Evolutionary conservation across 257 asterid genomes (phyloP).

Genomic region (Ilex asprella): DNA sequence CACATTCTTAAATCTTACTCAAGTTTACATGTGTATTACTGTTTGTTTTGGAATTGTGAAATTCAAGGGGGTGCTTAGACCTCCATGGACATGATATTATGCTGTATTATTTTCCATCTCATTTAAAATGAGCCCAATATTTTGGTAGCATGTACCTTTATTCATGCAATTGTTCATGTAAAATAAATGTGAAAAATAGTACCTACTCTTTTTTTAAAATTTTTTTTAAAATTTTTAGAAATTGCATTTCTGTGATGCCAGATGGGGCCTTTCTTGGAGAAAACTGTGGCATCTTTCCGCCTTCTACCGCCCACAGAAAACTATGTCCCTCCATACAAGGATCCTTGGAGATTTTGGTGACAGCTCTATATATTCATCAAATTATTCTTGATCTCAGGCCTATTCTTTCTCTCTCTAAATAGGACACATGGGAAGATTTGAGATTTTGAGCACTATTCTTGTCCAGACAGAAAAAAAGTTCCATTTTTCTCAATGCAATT

Average conservation of each 20-base stretch:
- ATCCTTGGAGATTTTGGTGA: constrained; percentile 99
- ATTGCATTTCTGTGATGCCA: constrained; percentile 31
- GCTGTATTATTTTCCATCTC: too few relatives aligned
- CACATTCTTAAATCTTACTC: too few relatives aligned
- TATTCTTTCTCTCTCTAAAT: background rate
- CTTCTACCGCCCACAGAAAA: constrained; percentile 81
- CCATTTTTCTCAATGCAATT: background rate
- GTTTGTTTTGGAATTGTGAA: too few relatives aligned
- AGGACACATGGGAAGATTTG: too few relatives aligned
- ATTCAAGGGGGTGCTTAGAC: too few relatives aligned
- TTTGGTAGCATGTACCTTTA: constrained; percentile 13
- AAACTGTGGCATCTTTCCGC: constrained; percentile 71
- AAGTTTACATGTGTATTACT: too few relatives aligned
- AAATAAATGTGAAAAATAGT: background rate
- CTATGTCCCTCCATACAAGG: constrained; percentile 92
- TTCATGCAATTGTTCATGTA: background rate
- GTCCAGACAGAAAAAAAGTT: too few relatives aligned
- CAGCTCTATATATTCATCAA: background rate
- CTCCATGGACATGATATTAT: too few relatives aligned
- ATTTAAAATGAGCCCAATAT: too few relatives aligned
- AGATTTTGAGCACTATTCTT: background rate
- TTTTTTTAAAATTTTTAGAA: background rate
- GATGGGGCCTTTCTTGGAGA: constrained; percentile 79
- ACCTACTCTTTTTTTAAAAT: too few relatives aligned
- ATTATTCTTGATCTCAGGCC: background rate